A percentile compares a stretch with the other conserved stretches of the same genome.
phyloP scores from a whole-genome alignment of 441 rosid genomes.

The California macrophylla region DNA sequence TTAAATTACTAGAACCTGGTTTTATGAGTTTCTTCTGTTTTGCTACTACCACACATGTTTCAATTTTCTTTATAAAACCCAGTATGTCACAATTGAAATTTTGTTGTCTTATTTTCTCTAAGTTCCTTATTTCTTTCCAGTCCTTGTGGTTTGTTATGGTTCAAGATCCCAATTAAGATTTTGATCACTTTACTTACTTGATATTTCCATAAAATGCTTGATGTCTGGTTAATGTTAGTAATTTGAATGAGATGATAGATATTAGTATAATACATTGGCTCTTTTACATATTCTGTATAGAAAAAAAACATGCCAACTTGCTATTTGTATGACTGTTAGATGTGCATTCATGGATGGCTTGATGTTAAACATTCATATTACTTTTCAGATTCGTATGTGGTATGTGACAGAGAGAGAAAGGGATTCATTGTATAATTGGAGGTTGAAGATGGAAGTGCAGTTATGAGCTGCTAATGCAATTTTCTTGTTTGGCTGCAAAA shows the following conservation, averaged over 20 bases:
- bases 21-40: background rate
- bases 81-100: no score
- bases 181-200: background rate
- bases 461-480: slow-evolving; percentile 14
- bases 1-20: background rate
- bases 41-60: background rate
- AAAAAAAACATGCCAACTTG: background rate
- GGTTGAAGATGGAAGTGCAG: slow-evolving; percentile 19
- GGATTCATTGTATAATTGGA: slow-evolving; percentile 8
- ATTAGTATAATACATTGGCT: background rate
- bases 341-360: slow-evolving; percentile 7
- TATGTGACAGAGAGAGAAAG: slow-evolving; percentile 9
- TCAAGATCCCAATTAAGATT: background rate
- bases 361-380: slow-evolving; percentile 19
- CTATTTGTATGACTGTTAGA: background rate
- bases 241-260: background rate
- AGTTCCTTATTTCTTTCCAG: no score
- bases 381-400: slow-evolving; percentile 26
- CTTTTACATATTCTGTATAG: background rate
- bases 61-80: background rate
- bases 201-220: background rate
- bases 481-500: slow-evolving; percentile 13
- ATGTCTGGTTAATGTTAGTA: no score
- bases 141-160: no score
- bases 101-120: no score